Percentiles rank a stretch among this genome's conserved stretches.
Conservation (phyloP, 805 yeast genomes). For the Cyberlindnera bimundalis region DNA sequence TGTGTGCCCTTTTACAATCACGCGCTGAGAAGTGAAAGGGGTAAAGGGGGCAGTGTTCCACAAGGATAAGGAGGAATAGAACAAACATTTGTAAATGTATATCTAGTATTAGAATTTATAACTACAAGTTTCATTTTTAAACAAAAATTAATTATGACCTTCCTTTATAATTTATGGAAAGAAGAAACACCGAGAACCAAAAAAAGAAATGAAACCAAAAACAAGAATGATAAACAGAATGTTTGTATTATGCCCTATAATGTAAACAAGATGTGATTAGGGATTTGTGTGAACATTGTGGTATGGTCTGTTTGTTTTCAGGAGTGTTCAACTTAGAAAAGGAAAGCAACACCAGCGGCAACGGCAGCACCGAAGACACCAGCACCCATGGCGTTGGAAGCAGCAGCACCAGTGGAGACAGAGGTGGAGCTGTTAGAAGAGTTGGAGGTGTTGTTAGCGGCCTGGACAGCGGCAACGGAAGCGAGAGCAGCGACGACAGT, state of each 20-base stretch:
- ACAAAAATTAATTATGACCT: conserved; percentile 3
- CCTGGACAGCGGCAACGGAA: conserved; percentile 66
- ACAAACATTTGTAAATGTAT: too few relatives aligned
- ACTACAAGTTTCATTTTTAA: background rate
- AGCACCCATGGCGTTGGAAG: conserved; percentile 57
- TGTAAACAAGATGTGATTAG: conserved; percentile 3
- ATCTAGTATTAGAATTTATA: too few relatives aligned
- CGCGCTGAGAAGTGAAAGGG: too few relatives aligned
- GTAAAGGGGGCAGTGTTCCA: too few relatives aligned
- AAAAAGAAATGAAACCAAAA: conserved; percentile 13
- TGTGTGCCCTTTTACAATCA: too few relatives aligned
- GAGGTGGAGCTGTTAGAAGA: conserved; percentile 38
- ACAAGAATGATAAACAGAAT: conserved; percentile 13
- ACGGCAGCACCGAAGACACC: conserved; percentile 80
- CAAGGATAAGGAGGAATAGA: too few relatives aligned
- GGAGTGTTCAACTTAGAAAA: conserved; percentile 34
- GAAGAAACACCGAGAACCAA: conserved; percentile 15
- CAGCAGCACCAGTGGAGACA: conserved; percentile 48
- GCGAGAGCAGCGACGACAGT: conserved; percentile 65
- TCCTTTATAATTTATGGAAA: conserved; percentile 5
- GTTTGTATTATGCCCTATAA: conserved; percentile 15
- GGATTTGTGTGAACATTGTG: conserved; percentile 7
- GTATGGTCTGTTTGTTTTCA: conserved; percentile 14
- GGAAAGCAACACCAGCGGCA: conserved; percentile 71
- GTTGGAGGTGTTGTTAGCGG: conserved; percentile 44